phyloP scores from a whole-genome alignment of 1,284 basidiomycete genomes.

The Pseudozyma tsukubaensis region DNA sequence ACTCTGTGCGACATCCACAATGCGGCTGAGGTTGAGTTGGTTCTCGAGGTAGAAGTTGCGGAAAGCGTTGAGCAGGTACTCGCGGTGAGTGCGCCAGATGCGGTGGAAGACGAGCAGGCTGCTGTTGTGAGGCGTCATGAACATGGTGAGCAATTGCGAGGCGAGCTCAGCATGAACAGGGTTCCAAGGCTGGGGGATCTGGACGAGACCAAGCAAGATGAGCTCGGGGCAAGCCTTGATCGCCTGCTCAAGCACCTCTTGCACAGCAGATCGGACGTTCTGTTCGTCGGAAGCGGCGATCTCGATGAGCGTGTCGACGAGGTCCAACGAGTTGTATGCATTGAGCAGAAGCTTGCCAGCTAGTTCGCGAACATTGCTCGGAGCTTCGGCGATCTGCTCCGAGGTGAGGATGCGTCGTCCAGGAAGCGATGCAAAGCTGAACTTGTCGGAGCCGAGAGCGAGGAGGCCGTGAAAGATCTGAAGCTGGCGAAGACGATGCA shows the following conservation, averaged over 20 bases:
- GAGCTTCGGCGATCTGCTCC: conserved; percentile 72
- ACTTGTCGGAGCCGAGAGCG: conserved; percentile 79
- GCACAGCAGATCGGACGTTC: conserved; percentile 57
- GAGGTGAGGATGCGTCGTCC: conserved; percentile 55
- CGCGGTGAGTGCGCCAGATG: conserved; percentile 88
- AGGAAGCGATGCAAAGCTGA: conserved; percentile 76
- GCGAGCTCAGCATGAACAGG: conserved; percentile 87
- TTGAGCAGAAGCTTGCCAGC: conserved; percentile 78
- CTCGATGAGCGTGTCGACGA: conserved; percentile 86
- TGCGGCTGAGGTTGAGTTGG: conserved; percentile 90
- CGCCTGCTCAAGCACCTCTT: conserved; percentile 65
- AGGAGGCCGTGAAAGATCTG: conserved; percentile 87
- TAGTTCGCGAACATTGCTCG: conserved; percentile 83
- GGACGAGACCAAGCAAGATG: conserved; percentile 90
- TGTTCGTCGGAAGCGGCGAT: conserved; percentile 87
- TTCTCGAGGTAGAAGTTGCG: conserved; percentile 91
- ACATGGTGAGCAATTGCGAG: conserved; percentile 86
- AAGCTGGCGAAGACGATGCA: conserved; percentile 85
- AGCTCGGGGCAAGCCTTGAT: conserved; percentile 85
- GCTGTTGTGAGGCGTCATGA: conserved; percentile 90
- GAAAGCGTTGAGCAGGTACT: conserved; percentile 86
- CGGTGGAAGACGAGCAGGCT: conserved; percentile 96
- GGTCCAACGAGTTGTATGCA: conserved; percentile 92
- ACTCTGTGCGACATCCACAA: conserved; percentile 94
- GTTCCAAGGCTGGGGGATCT: conserved; percentile 87